Evolutionary conservation across 768 basidiomycete genomes (phyloP).

Genomic region (Chlorophyllum brunneum): DNA sequence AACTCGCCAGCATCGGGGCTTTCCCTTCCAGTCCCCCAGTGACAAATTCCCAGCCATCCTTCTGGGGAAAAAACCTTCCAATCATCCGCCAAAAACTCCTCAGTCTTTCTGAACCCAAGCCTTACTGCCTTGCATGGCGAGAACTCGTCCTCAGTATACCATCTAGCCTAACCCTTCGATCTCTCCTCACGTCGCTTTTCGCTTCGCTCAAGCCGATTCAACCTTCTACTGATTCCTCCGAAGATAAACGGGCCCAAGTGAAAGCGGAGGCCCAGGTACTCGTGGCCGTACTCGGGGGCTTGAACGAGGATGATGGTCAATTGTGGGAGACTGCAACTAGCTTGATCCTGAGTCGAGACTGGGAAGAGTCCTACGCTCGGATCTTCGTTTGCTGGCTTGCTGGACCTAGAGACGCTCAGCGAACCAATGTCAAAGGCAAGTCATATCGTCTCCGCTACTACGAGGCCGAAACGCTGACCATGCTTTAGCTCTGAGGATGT

Average conservation of each 20-base stretch:
- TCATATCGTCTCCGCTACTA: not conserved
- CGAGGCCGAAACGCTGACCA: too few relatives aligned
- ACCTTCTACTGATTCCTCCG: slow-evolving; percentile 24
- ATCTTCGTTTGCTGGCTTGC: slow-evolving; percentile 72
- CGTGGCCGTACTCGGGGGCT: slow-evolving; percentile 45
- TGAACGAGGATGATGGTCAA: slow-evolving; percentile 39
- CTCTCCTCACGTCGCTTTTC: slow-evolving; percentile 58
- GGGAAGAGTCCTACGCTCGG: slow-evolving; percentile 55
- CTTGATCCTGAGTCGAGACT: slow-evolving; percentile 52
- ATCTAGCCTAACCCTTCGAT: slow-evolving; percentile 50
- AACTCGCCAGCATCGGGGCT: slow-evolving; percentile 64
- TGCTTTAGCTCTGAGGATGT: slow-evolving; percentile 38
- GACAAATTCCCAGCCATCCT: slow-evolving; percentile 64
- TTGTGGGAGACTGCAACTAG: slow-evolving; percentile 48
- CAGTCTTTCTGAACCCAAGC: slow-evolving; percentile 21
- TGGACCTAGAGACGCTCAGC: slow-evolving; percentile 26
- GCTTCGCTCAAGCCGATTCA: slow-evolving; percentile 37
- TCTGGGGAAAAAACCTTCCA: slow-evolving; percentile 53
- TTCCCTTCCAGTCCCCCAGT: slow-evolving; percentile 52
- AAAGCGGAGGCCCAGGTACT: slow-evolving; percentile 57
- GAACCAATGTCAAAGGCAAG: slow-evolving; percentile 30
- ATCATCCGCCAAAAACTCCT: slow-evolving; percentile 37
- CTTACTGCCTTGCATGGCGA: slow-evolving; percentile 51
- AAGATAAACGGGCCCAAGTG: slow-evolving; percentile 35
- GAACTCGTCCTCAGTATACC: slow-evolving; percentile 41